Conservation (phyloP, 192 early-diverging fungal genomes). For the Chytriomyces confervae region DNA sequence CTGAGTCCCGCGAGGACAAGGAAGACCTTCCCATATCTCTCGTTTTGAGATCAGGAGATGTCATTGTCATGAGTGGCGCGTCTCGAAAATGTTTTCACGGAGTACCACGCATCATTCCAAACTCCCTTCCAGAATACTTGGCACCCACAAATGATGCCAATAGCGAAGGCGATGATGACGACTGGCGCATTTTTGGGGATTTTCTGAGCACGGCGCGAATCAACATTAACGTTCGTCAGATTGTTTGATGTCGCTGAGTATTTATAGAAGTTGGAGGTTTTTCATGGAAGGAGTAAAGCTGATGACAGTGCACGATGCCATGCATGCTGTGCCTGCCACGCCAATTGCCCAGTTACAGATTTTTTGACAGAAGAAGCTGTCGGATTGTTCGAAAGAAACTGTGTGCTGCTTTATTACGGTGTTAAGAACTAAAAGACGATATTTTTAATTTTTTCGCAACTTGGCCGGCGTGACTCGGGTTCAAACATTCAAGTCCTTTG, state of each 20-base stretch:
- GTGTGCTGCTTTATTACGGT: too few relatives aligned
- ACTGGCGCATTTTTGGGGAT: slow-evolving; percentile 56
- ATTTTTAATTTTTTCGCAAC: too few relatives aligned
- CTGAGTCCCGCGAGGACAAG: slow-evolving; percentile 66
- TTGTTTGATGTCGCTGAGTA: slow-evolving; percentile 39
- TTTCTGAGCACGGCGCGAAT: slow-evolving; percentile 77
- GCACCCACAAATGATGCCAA: slow-evolving; percentile 27
- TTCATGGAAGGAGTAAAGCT: too few relatives aligned
- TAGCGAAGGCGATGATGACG: slow-evolving; percentile 39
- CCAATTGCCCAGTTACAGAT: too few relatives aligned
- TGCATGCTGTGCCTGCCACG: too few relatives aligned
- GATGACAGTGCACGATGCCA: too few relatives aligned
- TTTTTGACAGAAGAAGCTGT: too few relatives aligned
- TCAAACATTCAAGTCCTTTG: too few relatives aligned
- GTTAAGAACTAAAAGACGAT: too few relatives aligned
- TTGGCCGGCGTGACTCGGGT: too few relatives aligned
- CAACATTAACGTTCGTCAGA: slow-evolving; percentile 93
- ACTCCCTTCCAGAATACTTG: slow-evolving; percentile 72
- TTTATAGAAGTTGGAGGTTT: too few relatives aligned
- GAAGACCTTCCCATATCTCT: slow-evolving; percentile 67
- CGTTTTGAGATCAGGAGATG: slow-evolving; percentile 83
- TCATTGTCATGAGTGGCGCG: slow-evolving; percentile 84
- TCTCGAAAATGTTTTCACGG: slow-evolving; percentile 83
- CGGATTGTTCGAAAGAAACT: too few relatives aligned
- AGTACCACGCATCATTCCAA: slow-evolving; percentile 79